phyloP scores from a whole-genome alignment of 306 rosid genomes.

The Cucurbita argyrosperma region DNA sequence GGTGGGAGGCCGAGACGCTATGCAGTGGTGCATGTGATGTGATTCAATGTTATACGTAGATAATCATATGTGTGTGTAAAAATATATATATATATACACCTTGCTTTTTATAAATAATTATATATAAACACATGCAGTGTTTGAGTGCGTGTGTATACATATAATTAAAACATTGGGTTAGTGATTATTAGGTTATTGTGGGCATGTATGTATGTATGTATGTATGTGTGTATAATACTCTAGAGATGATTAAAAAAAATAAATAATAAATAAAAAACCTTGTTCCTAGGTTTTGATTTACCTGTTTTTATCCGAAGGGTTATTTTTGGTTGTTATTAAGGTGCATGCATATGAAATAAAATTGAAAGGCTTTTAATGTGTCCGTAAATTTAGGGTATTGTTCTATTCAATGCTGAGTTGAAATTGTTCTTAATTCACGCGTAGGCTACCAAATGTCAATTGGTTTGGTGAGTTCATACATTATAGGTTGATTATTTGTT shows the following conservation, averaged over 20 bases:
- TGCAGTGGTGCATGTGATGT: slow-evolving; percentile 43
- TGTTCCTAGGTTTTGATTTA: not conserved
- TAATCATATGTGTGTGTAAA: not conserved
- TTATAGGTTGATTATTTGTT: no score
- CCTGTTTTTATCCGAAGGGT: not conserved
- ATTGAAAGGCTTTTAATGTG: no score
- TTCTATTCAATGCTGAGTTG: no score
- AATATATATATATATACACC: not conserved
- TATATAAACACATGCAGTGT: not conserved
- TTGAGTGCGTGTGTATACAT: not conserved
- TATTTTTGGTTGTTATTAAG: not conserved
- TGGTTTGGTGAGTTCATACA: no score
- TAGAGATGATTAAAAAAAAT: not conserved
- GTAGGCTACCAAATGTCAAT: no score
- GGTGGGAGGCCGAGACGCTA: slow-evolving; percentile 26
- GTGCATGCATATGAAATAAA: not conserved
- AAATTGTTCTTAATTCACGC: no score
- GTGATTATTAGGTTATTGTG: not conserved
- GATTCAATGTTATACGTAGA: not conserved
- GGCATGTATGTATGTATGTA: not conserved
- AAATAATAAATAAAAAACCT: no score
- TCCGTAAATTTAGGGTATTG: no score
- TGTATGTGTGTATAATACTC: not conserved
- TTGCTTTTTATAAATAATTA: not conserved
- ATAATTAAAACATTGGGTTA: not conserved